Base-by-base conservation (phyloP, 345 rosid species). In the Populus tremula region DNA sequence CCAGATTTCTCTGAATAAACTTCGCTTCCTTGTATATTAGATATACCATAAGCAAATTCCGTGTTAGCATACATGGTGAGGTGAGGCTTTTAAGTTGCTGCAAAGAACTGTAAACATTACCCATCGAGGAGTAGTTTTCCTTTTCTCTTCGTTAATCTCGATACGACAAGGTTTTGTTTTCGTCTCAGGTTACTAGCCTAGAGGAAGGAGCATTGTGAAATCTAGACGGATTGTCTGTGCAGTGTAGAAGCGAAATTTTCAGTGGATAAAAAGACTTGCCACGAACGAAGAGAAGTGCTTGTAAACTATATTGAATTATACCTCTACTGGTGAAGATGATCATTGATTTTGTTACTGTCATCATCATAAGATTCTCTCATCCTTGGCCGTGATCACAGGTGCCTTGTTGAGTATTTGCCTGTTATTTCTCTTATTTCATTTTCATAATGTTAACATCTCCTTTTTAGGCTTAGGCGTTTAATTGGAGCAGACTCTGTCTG, bases 1-100 rank as follows among this genome's bases (percentile, higher is more conserved):
- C 88, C 18, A 87, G 99, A 79, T 93, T 92, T 75, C 90, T 81
- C 8, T 90, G 80, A 88, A 39, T 11, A 25, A 43, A 13, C 53
- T 39, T 2, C 5, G 43, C 38, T 29, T 69, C 12, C 50, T 33
- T 80, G 79, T 80, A 35, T 73, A 68, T 41, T 53, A 50, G 20
- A 7, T 17, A 50, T 36, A 49, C 65, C 54, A 38, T 39, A 53
- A 62, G 70, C 64, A 61, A 74, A 79, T 23, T 36, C 50, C 65
- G 33, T 61, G 74, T 69, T 69, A 35, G 35, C 62, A 73, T 68
- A 63, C 73, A 47, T 31, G 65, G 45, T 61, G 75, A 69, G 65
- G 61, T 45, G 75, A 69, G 82, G 54, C 70, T 50, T 76, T 76
- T 20, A 80, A 13, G 61, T 84, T 84, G 53, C 63, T 78, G 27